Evolutionary conservation across 768 basidiomycete species (phyloP).

Genomic region (Naganishia vishniacii): DNA sequence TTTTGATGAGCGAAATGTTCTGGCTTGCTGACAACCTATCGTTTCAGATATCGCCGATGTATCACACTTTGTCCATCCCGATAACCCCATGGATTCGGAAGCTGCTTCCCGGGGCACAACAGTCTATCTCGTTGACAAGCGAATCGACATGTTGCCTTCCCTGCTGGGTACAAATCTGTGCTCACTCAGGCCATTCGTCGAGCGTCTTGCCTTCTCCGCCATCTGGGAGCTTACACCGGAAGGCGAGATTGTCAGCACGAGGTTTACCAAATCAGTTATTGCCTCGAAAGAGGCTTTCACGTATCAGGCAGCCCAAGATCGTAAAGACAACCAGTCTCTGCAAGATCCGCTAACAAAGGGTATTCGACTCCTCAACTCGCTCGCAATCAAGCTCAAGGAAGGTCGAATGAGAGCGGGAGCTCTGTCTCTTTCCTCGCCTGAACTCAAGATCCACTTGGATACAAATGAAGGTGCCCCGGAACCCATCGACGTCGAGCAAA

Average conservation of each 20-base stretch:
- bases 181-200: constrained; percentile 83
- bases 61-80: constrained; percentile 86
- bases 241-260: constrained; percentile 80
- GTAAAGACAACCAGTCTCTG: constrained; percentile 81
- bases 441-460: constrained; percentile 94
- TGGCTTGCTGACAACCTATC: constrained; percentile 10
- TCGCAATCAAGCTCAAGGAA: constrained; percentile 78
- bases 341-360: constrained; percentile 76
- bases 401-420: constrained; percentile 92
- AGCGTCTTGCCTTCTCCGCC: constrained; percentile 87
- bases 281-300: constrained; percentile 94
- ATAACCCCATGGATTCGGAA: constrained; percentile 93
- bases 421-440: constrained; percentile 92
- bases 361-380: constrained; percentile 78
- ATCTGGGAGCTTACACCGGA: constrained; percentile 92
- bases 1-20: not conserved
- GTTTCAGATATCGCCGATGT: constrained; percentile 90
- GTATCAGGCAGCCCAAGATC: constrained; percentile 88
- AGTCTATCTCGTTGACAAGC: constrained; percentile 95
- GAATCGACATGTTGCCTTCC: constrained; percentile 94
- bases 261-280: constrained; percentile 94
- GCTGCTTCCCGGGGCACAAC: constrained; percentile 94
- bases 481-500: constrained; percentile 95
- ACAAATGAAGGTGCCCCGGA: constrained; percentile 80
- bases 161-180: constrained; percentile 93